These are phyloP conservation scores for Barnettozyma sp. DNA, from an alignment of 805 yeast species.

Conservation along the genomic window DNA sequence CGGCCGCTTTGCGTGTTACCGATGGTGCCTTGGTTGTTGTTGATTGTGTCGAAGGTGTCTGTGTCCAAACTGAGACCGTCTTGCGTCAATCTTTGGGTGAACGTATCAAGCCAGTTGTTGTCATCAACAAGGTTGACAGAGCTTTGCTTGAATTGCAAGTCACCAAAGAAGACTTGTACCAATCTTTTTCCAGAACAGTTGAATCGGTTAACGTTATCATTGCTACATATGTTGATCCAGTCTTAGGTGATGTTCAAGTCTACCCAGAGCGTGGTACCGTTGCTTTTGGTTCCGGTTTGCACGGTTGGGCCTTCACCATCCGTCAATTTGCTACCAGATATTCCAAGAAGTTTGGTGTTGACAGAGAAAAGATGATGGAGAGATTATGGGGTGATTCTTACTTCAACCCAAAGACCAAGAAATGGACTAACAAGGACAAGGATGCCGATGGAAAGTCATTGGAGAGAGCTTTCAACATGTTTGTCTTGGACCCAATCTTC, in stretches of 20 bases:
- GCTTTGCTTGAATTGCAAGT: conserved; percentile 98
- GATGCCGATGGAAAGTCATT: conserved; percentile 93
- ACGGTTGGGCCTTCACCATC: conserved; percentile 99
- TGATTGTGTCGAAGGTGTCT: conserved; percentile 99
- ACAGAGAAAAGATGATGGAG: conserved; percentile 95
- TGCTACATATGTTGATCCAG: conserved; percentile 86
- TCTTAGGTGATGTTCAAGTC: conserved; percentile 94
- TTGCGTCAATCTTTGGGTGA: conserved; percentile 98
- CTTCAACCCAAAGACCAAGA: conserved; percentile 99
- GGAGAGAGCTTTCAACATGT: conserved; percentile 99
- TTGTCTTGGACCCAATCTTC: conserved; percentile 98
- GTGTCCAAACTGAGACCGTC: conserved; percentile 99
- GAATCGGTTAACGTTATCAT: conserved; percentile 99
- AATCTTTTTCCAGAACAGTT: conserved; percentile 96
- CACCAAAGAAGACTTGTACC: conserved; percentile 98
- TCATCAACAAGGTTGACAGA: conserved; percentile 99
- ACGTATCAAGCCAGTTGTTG: conserved; percentile 98
- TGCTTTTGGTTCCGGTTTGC: conserved; percentile 99
- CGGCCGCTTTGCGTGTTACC: conserved; percentile 99
- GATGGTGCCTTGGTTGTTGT: conserved; percentile 99
- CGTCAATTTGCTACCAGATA: conserved; percentile 98
- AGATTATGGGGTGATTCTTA: conserved; percentile 99
- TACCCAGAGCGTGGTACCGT: conserved; percentile 99
- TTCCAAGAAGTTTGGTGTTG: conserved; percentile 99
- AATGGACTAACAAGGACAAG: conserved; percentile 94